Percentiles rank a stretch among this genome's conserved stretches.
These are phyloP conservation scores for Aspergillus sp. DNA, from an alignment of 2,329 filamentous ascomycete species.

Conservation along the genomic window DNA sequence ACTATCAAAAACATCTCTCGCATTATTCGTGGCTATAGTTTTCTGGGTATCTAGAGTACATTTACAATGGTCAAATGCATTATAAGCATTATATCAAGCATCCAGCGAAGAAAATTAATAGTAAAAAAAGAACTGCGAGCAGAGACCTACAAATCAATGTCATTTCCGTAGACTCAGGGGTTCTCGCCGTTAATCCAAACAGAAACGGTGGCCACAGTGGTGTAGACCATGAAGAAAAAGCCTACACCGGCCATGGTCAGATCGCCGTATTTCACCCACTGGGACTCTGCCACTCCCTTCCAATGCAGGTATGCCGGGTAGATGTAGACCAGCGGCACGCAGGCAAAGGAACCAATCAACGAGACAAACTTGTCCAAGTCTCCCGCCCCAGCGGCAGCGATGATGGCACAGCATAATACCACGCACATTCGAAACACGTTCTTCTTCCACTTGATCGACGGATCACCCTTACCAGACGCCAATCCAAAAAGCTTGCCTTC, in stretches of 20 bases:
- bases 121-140: neutral
- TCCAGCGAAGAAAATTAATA: neutral
- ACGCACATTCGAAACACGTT: conserved; percentile 88
- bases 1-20: too few relatives aligned
- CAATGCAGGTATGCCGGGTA: conserved; percentile 76
- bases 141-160: too few relatives aligned
- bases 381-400: conserved; percentile 83
- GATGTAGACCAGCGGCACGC: conserved; percentile 90
- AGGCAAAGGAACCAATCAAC: conserved; percentile 90
- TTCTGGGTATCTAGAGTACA: too few relatives aligned
- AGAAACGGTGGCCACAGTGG: conserved; percentile 55
- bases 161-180: neutral
- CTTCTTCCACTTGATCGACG: conserved; percentile 98
- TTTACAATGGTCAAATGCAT: too few relatives aligned
- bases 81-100: too few relatives aligned
- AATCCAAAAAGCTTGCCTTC: conserved; percentile 85
- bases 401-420: conserved; percentile 72
- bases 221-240: conserved; percentile 62
- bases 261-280: conserved; percentile 45
- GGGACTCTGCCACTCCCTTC: conserved; percentile 56
- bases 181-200: conserved; percentile 13
- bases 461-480: conserved; percentile 87
- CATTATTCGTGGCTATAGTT: too few relatives aligned
- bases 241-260: conserved; percentile 58
- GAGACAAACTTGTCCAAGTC: conserved; percentile 95